phyloP scores from a whole-genome alignment of 2,329 filamentous ascomycete species.

The Penicillium paneum region DNA sequence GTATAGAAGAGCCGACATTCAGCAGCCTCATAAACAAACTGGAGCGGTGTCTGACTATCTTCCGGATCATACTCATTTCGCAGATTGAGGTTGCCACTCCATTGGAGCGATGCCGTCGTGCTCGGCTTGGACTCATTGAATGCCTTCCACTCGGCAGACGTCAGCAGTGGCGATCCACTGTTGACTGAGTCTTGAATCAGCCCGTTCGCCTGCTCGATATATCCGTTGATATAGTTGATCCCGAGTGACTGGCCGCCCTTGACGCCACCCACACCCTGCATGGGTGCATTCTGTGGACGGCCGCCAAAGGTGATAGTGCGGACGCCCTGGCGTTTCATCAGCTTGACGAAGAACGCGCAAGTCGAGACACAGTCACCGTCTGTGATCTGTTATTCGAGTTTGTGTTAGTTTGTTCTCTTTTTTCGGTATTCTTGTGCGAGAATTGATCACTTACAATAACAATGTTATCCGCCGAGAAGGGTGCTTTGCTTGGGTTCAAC shows the following conservation, averaged over 20 bases:
- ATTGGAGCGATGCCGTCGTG: conserved; percentile 10
- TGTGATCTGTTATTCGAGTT: conserved; percentile 36
- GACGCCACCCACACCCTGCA: conserved; percentile 64
- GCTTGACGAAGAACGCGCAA: conserved; percentile 57
- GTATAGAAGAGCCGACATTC: conserved; percentile 63
- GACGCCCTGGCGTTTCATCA: conserved; percentile 55
- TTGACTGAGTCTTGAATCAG: conserved; percentile 13
- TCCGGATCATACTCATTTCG: conserved; percentile 46
- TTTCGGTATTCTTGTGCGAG: background rate
- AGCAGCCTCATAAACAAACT: conserved; percentile 61
- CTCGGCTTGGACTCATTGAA: conserved; percentile 19
- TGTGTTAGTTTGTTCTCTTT: background rate
- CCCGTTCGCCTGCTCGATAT: conserved; percentile 18
- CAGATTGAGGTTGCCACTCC: conserved; percentile 43
- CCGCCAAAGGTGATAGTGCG: conserved; percentile 60
- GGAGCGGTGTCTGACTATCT: conserved; percentile 49
- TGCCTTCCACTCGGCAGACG: conserved; percentile 17
- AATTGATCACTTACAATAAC: conserved; percentile 24
- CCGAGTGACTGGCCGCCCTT: conserved; percentile 49
- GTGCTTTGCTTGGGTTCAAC: conserved; percentile 14
- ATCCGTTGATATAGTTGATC: conserved; percentile 27
- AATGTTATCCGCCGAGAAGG: conserved; percentile 36
- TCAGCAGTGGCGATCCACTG: conserved; percentile 16
- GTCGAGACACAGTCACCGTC: conserved; percentile 61
- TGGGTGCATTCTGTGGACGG: conserved; percentile 52